Conservation (phyloP, 345 rosid genomes). For the Populus ilicifolia region DNA sequence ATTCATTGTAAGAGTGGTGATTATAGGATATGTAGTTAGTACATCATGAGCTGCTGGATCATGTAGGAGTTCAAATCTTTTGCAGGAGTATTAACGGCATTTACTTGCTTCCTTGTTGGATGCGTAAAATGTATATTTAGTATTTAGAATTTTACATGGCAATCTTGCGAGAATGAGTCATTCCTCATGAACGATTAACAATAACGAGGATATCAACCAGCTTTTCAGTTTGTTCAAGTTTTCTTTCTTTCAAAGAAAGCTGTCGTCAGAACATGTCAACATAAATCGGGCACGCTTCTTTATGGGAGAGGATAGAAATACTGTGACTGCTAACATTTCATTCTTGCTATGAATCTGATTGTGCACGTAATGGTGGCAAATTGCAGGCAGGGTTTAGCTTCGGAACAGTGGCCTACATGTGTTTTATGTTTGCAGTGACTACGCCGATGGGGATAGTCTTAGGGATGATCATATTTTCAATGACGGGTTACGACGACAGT, state of each 20-base stretch:
- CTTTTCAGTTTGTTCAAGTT: background rate
- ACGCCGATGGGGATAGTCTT: constrained; percentile 82
- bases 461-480: constrained; percentile 75
- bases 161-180: background rate
- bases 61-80: too few relatives aligned
- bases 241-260: background rate
- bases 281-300: background rate
- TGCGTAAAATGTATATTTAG: background rate
- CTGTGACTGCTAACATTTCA: background rate
- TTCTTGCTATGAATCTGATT: background rate
- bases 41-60: background rate
- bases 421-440: constrained; percentile 84
- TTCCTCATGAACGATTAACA: background rate
- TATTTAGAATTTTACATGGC: background rate
- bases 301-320: background rate
- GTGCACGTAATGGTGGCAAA: background rate
- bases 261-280: background rate
- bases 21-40: background rate
- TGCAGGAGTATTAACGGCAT: too few relatives aligned
- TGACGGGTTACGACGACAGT: constrained; percentile 77
- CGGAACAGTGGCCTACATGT: constrained; percentile 76
- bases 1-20: background rate
- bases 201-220: background rate
- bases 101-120: too few relatives aligned
- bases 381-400: constrained; percentile 79